Percentiles rank a stretch among this genome's conserved stretches.
Conservation (phyloP, 1,284 basidiomycete genomes). For the Gomphus bonarii region DNA sequence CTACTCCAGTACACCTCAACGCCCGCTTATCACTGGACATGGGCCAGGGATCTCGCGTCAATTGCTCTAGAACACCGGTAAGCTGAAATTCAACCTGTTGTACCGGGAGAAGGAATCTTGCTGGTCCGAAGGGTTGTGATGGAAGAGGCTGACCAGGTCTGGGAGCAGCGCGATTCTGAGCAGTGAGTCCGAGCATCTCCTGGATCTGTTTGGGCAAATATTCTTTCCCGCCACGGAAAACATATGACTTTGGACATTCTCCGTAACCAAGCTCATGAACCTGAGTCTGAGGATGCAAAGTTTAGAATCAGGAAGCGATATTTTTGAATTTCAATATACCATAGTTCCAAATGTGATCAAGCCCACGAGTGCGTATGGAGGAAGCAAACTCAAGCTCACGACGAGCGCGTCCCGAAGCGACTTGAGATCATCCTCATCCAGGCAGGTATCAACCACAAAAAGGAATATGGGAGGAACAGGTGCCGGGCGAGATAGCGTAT, state of each 20-base stretch:
- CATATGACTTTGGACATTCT: conserved; percentile 96
- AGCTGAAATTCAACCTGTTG: conserved; percentile 95
- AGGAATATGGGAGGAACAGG: conserved; percentile 94
- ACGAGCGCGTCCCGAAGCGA: conserved; percentile 89
- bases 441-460: conserved; percentile 95
- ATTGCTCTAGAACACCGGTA: conserved; percentile 85
- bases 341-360: conserved; percentile 96
- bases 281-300: conserved; percentile 57
- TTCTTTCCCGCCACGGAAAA: conserved; percentile 99
- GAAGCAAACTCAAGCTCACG: conserved; percentile 86
- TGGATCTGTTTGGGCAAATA: conserved; percentile 96
- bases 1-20: conserved; percentile 94
- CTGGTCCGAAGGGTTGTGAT: conserved; percentile 78
- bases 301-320: not conserved
- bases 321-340: conserved; percentile 37
- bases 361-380: conserved; percentile 90
- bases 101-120: conserved; percentile 89
- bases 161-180: conserved; percentile 67
- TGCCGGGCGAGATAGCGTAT: conserved; percentile 86
- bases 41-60: conserved; percentile 94
- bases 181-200: conserved; percentile 91
- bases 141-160: conserved; percentile 82
- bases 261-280: conserved; percentile 97
- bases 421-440: conserved; percentile 94
- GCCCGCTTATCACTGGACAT: conserved; percentile 93